Conservation (phyloP, 164 flowering plant species). For the Annona squamosa region DNA sequence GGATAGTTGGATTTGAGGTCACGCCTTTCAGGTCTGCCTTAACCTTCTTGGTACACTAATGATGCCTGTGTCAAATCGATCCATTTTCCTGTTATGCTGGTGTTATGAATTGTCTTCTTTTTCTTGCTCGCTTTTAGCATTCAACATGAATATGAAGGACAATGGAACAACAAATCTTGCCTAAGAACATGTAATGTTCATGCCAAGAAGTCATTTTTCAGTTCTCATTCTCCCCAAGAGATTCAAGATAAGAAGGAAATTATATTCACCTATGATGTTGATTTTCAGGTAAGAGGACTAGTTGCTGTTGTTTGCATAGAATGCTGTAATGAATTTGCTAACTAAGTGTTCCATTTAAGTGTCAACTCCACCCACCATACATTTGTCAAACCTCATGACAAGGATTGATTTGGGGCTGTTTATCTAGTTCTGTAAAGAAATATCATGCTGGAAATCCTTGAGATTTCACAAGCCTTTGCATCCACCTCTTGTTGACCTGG, state of each 20-base stretch:
- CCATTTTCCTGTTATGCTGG: no score
- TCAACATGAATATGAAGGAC: conserved; percentile 75
- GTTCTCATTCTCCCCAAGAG: conserved; percentile 79
- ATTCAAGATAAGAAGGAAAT: conserved; percentile 70
- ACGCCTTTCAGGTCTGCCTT: conserved; percentile 66
- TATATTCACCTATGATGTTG: conserved; percentile 88
- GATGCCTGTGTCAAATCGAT: background rate
- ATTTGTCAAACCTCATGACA: no score
- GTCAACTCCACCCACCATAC: no score
- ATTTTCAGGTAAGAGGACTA: conserved; percentile 45
- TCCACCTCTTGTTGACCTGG: no score
- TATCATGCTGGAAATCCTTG: no score
- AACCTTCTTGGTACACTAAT: no score
- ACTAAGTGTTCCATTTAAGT: no score
- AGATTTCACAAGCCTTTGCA: no score
- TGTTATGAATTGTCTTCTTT: background rate
- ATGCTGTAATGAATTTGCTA: no score
- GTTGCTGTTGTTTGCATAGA: no score
- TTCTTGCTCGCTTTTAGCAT: conserved; percentile 38
- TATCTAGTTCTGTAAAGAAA: no score
- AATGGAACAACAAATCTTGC: conserved; percentile 55
- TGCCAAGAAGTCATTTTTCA: conserved; percentile 52
- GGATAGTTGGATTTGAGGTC: conserved; percentile 96
- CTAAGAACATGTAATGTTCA: conserved; percentile 83
- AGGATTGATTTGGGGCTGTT: no score